Evolutionary conservation across 2,329 filamentous ascomycete species (phyloP).

Genomic region (Hypoxylon sp.): DNA sequence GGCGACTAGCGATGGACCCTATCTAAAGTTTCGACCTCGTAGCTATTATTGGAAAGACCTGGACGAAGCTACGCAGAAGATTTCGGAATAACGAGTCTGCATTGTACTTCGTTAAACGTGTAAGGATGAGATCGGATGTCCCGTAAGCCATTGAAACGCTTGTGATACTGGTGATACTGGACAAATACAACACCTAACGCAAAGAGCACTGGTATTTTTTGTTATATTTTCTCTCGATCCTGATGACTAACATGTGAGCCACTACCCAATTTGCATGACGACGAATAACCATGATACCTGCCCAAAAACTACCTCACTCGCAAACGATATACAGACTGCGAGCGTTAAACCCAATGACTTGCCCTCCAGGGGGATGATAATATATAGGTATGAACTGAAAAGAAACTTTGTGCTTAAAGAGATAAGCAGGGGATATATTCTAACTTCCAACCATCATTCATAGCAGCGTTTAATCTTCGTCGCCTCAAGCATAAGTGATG

Average conservation of each 20-base stretch:
- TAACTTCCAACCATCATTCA: not conserved
- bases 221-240: not conserved
- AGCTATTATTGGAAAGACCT: not conserved
- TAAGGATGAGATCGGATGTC: not conserved
- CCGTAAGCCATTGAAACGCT: not conserved
- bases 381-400: not conserved
- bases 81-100: not conserved
- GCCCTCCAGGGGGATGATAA: not conserved
- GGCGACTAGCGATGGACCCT: not conserved
- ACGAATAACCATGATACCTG: not conserved
- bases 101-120: not conserved
- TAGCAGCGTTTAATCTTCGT: not conserved
- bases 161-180: not conserved
- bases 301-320: not conserved
- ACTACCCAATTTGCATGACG: not conserved
- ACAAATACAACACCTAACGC: not conserved
- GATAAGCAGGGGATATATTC: not conserved
- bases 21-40: not conserved
- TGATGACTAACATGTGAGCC: not conserved
- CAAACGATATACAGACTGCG: not conserved
- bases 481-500: not conserved
- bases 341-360: not conserved
- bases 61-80: not conserved
- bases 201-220: not conserved
- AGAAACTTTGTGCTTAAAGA: not conserved